Base-by-base conservation (phyloP, 345 rosid species). In the Balakata baccata region DNA sequence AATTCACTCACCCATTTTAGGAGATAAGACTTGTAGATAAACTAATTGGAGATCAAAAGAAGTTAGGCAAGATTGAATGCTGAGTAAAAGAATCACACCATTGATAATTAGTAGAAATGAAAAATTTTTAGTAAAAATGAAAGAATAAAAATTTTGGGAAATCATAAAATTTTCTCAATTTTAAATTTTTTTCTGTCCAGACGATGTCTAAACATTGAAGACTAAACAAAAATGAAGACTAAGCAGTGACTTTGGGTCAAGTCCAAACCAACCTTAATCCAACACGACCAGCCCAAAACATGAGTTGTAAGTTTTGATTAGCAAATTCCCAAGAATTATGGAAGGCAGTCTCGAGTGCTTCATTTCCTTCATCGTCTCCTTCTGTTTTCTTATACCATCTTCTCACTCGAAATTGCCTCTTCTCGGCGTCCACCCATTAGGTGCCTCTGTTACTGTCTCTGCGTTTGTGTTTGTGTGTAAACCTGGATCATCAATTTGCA, bases 351-450 rank as follows among this genome's bases (percentile, higher is more conserved):
- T 29, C 72, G 47, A 37, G 39, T 20, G 37, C 20, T 49, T 8
- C 7, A 5, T 49, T 49, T 11, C 16, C 64, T 45, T 69, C 10
- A 17, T 58, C 13, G 11, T 78, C 47, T 60, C 8, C 29, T 22
- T 70, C 29, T 49, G 6, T 56, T 63, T 78, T 63, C 62, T 71
- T 74, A 22, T 66, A 70, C 75, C 76, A 67, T 74, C 81, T 52
- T 81, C 72, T 46, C 69, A 16, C 38, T 83, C 87, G 3, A 25
- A 59, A 18, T 74, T 86, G 54, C 50, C 77, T 14, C 79, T 79
- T 61, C 78, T 82, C 50, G 98, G 98, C 3, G 82, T 87, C 68
- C 98, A 91, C 66, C 98, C 98, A 0, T 56, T 87, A 79, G 95
- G 98, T 90, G 70, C 65, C 11, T 57, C 67, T 69, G 23, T 41